A percentile compares a stretch with the other conserved stretches of the same genome.
These are phyloP conservation scores for Raddia distichophylla DNA, from an alignment of 176 grass and related monocot species.

Conservation along the genomic window DNA sequence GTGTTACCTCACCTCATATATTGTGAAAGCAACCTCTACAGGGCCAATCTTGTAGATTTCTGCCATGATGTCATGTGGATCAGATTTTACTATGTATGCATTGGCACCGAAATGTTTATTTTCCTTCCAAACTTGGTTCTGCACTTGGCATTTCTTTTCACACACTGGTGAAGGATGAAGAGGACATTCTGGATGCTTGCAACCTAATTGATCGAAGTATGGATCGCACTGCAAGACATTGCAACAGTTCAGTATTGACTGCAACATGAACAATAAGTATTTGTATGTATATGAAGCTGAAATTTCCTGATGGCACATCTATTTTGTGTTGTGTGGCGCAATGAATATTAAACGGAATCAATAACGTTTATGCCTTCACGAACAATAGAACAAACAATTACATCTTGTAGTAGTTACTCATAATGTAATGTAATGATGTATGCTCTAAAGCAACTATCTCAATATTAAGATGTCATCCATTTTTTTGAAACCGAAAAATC, in stretches of 20 bases:
- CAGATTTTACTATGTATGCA: conserved; percentile 66
- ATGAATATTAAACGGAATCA: neutral
- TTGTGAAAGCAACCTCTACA: conserved; percentile 81
- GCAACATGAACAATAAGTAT: neutral
- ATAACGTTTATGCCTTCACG: neutral
- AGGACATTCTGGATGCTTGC: conserved; percentile 83
- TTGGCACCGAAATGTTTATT: conserved; percentile 76
- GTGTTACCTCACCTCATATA: conserved; percentile 71
- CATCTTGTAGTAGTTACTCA: neutral
- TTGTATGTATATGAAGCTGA: conserved; percentile 23
- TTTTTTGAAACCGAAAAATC: too few species aligned
- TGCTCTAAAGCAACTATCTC: neutral
- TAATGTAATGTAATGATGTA: neutral
- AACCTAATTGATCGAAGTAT: conserved; percentile 85
- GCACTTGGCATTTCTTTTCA: conserved; percentile 81
- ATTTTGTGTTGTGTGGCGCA: neutral
- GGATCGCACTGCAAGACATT: conserved; percentile 77
- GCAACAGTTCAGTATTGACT: neutral
- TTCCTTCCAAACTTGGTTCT: conserved; percentile 78
- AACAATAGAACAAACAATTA: neutral
- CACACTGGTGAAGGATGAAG: conserved; percentile 68
- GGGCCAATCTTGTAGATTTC: conserved; percentile 85
- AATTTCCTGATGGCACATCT: conserved; percentile 1
- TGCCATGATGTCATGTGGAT: conserved; percentile 81
- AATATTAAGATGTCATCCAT: too few species aligned